Evolutionary conservation across 1,284 basidiomycete genomes (phyloP).

Genomic region (Flammula alnicola): DNA sequence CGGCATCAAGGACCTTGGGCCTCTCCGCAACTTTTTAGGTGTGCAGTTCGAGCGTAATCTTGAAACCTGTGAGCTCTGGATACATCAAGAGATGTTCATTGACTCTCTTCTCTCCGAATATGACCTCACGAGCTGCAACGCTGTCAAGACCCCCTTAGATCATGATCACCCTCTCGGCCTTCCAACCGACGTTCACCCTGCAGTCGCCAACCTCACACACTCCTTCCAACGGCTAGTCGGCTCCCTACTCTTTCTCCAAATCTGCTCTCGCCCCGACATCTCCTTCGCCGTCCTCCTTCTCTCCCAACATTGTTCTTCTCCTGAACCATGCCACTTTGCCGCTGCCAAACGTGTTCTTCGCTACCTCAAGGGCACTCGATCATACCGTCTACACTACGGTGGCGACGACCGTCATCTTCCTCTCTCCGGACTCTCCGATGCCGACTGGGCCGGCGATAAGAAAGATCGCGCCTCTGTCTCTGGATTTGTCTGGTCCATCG

Average conservation of each 20-base stretch:
- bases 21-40: constrained; percentile 6
- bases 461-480: too few relatives aligned
- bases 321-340: constrained; percentile 3
- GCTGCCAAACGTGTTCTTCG: constrained; percentile 10
- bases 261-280: constrained; percentile 12
- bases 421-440: too few relatives aligned
- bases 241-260: constrained; percentile 7
- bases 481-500: too few relatives aligned
- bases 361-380: constrained; percentile 9
- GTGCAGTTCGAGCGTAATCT: constrained; percentile 9
- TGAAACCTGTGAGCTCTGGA: neutral
- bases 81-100: constrained; percentile 10
- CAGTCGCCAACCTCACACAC: neutral
- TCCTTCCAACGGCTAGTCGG: constrained; percentile 9
- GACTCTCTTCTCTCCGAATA: constrained; percentile 7
- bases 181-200: neutral
- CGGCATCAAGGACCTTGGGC: constrained; percentile 15
- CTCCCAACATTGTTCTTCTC: constrained; percentile 1
- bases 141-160: constrained; percentile 3
- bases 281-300: constrained; percentile 5
- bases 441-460: too few relatives aligned
- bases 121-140: constrained; percentile 1
- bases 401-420: neutral
- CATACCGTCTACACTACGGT: neutral
- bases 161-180: neutral